Percentiles rank a stretch among this genome's conserved stretches.
Evolutionary conservation across 192 early-diverging fungal species (phyloP).

Genomic region (Gorgonomyces haynaldii): DNA sequence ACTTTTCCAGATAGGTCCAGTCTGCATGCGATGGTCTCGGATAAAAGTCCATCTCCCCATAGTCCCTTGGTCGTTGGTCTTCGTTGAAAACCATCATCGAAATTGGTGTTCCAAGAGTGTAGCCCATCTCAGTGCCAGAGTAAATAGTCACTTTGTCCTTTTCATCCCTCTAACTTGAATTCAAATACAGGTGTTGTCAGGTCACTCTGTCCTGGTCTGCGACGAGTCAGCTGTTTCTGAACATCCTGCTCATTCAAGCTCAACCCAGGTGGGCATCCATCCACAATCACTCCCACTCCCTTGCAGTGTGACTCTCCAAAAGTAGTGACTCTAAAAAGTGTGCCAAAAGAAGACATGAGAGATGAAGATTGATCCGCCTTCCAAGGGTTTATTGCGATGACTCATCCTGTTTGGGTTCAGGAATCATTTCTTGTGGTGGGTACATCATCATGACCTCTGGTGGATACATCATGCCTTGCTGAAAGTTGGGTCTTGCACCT

Average conservation of each 20-base stretch:
- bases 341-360: constrained; percentile 73
- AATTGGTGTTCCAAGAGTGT: constrained; percentile 90
- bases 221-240: constrained; percentile 81
- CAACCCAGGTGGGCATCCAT: constrained; percentile 92
- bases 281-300: constrained; percentile 91
- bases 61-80: constrained; percentile 94
- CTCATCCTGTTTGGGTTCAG: too few species aligned
- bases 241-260: constrained; percentile 80
- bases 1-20: constrained; percentile 92
- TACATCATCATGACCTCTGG: too few species aligned
- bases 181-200: constrained; percentile 80
- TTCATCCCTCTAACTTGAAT: constrained; percentile 65
- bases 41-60: constrained; percentile 89
- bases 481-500: too few species aligned
- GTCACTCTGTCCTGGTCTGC: constrained; percentile 90
- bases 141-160: constrained; percentile 87
- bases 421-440: too few species aligned
- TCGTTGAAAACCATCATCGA: constrained; percentile 82
- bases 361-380: too few species aligned
- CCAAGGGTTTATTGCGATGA: too few species aligned
- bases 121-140: constrained; percentile 86
- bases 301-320: constrained; percentile 99
- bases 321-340: constrained; percentile 76
- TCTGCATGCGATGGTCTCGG: constrained; percentile 98
- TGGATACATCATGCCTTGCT: too few species aligned